Conservation (phyloP, 2,329 filamentous ascomycete species). For the Piedraia hortae region DNA sequence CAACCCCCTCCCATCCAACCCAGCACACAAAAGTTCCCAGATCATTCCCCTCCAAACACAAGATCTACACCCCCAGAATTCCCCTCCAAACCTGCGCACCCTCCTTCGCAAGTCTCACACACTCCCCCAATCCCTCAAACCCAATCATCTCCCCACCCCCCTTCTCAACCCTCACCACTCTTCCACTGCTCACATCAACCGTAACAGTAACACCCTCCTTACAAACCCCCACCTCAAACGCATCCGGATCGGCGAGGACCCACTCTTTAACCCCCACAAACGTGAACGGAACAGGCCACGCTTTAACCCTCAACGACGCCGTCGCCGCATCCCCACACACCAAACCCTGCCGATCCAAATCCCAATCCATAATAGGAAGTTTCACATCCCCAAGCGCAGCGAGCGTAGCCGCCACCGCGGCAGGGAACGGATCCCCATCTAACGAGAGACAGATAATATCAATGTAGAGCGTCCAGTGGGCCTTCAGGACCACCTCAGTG, state of each 20-base stretch:
- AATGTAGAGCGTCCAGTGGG: conserved; percentile 86
- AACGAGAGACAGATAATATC: conserved; percentile 86
- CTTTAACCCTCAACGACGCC: conserved; percentile 32
- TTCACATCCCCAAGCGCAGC: conserved; percentile 55
- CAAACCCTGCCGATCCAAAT: conserved; percentile 51
- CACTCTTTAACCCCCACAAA: conserved; percentile 31
- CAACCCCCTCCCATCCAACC: too few species aligned
- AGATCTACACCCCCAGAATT: too few species aligned
- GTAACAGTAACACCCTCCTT: conserved; percentile 60
- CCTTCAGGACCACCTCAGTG: conserved; percentile 31
- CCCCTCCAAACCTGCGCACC: conserved; percentile 33
- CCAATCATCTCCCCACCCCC: conserved; percentile 48
- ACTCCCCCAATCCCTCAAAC: conserved; percentile 29
- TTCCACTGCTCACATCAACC: conserved; percentile 28
- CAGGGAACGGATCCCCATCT: conserved; percentile 77
- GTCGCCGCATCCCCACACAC: conserved; percentile 39
- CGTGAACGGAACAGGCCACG: conserved; percentile 47
- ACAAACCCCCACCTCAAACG: conserved; percentile 65
- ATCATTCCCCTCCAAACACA: too few species aligned
- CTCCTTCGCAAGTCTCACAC: conserved; percentile 30
- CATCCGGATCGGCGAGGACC: conserved; percentile 70
- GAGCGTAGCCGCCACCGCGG: conserved; percentile 60
- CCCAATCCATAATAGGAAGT: conserved; percentile 58
- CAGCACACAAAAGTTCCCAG: too few species aligned
- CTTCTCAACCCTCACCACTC: conserved; percentile 52